Base-by-base conservation (phyloP, 495 filamentous ascomycete species). In the Daldinia caldariorum region DNA sequence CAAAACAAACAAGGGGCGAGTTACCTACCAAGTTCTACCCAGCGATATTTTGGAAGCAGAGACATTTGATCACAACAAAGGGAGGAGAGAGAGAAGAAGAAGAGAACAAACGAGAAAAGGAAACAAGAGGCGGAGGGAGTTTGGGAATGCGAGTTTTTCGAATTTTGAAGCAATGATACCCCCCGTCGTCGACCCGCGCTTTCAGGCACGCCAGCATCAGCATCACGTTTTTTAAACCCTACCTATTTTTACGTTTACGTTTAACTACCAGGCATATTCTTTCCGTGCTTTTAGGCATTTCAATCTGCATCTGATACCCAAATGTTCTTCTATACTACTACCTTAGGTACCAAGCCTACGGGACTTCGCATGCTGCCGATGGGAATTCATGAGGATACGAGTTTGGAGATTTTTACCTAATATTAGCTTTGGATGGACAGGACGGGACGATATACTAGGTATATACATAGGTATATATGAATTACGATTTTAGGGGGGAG, bases 201-300 rank as follows among this genome's bases (percentile, higher is more conserved):
- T 31, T 38, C 45, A 67, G 69, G 69, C 69, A 26, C 56, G 3
- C 26, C 26, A 26, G 26, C 26, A 26, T 26, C 29, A 58, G 6
- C 64, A 54, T 38, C 38, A 50, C 32, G 20, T 53, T 31, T 51
- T 51, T 26, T 3, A 26, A 3, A 26, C 26, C 26, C 26, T 26
- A 26, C 3, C 3, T 26, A 1, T 14, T 8, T 14, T 12, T n/a
- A n/a, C n/a, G n/a, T n/a, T n/a, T n/a, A n/a, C n/a, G n/a, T n/a
- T n/a, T n/a, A n/a, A 39, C 58, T 18, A 60, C 55, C 16, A 61
- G 63, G 56, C 32, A 53, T 22, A 50, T 22, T 26, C n/a, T n/a
- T 59, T 18, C 26, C 26, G 26, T 75, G 73, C 73, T 75, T 70
- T 71, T 61, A 75, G 73, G 73, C 73, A 70, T 66, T 66, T 37